These are phyloP conservation scores for Lactarius sanguifluus DNA, from an alignment of 768 basidiomycete genomes.

Conservation along the genomic window DNA sequence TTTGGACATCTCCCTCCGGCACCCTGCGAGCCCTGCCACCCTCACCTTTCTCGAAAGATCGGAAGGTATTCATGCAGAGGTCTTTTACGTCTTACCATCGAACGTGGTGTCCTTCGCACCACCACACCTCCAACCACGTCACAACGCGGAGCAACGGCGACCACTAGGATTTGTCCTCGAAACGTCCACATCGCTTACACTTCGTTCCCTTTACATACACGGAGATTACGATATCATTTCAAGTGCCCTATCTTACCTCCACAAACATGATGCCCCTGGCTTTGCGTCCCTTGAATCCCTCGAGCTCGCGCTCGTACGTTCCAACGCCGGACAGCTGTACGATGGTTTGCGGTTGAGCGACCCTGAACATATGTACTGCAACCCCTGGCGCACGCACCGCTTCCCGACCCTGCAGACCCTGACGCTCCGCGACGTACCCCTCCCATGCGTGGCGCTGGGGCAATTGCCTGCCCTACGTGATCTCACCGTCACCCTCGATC, in stretches of 20 bases:
- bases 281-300: slow-evolving; percentile 20
- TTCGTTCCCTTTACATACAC: slow-evolving; percentile 12
- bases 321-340: slow-evolving; percentile 10
- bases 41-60: slow-evolving; percentile 13
- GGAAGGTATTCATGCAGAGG: slow-evolving; percentile 8
- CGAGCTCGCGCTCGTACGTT: slow-evolving; percentile 4
- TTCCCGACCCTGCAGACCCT: slow-evolving; percentile 22
- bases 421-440: slow-evolving; percentile 23
- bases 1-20: neutral
- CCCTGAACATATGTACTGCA: neutral
- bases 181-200: slow-evolving; percentile 6
- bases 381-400: slow-evolving; percentile 10
- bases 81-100: slow-evolving; percentile 7
- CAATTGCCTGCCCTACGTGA: slow-evolving; percentile 25
- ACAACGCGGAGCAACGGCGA: neutral
- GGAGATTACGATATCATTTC: slow-evolving; percentile 11
- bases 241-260: slow-evolving; percentile 17
- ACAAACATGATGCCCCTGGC: neutral
- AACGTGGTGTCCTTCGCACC: neutral
- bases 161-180: neutral
- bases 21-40: slow-evolving; percentile 8
- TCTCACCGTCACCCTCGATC: slow-evolving; percentile 15
- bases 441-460: slow-evolving; percentile 16
- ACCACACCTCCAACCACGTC: neutral
- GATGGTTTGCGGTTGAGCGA: slow-evolving; percentile 4